A percentile compares a stretch with the other conserved stretches of the same genome.
Evolutionary conservation across 768 basidiomycete species (phyloP).

Genomic region (Pisolithus orientalis): DNA sequence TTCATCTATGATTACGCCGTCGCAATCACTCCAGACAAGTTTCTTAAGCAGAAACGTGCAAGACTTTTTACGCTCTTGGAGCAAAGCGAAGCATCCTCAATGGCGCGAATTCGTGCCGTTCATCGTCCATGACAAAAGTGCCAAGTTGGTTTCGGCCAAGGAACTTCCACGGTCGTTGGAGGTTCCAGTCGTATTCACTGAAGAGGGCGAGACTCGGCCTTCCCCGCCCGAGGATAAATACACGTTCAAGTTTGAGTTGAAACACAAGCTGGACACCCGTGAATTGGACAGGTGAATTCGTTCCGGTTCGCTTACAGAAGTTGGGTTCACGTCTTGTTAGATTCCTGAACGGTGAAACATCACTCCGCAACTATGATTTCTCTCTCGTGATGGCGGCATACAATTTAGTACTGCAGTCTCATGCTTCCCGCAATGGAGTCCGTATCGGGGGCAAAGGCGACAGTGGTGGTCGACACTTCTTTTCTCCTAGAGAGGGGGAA

Average conservation of each 20-base stretch:
- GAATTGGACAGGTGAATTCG: constrained; percentile 29
- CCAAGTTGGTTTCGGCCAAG: constrained; percentile 36
- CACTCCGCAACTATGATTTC: constrained; percentile 35
- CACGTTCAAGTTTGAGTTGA: constrained; percentile 30
- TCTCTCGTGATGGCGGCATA: constrained; percentile 39
- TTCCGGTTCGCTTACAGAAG: neutral
- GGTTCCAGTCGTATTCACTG: constrained; percentile 29
- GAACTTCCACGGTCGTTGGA: constrained; percentile 32
- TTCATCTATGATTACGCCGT: constrained; percentile 42
- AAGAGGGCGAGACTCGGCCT: constrained; percentile 34
- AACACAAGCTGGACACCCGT: constrained; percentile 23
- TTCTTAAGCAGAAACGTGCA: constrained; percentile 31
- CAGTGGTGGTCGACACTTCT: constrained; percentile 41
- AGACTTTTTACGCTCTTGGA: constrained; percentile 42
- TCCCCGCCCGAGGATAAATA: constrained; percentile 28
- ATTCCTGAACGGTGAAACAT: constrained; percentile 31
- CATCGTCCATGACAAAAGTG: constrained; percentile 36
- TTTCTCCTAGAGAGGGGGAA: constrained; percentile 24
- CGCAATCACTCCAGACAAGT: constrained; percentile 28
- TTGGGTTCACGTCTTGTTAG: constrained; percentile 20
- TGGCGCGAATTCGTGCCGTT: constrained; percentile 32
- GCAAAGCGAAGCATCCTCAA: constrained; percentile 23
- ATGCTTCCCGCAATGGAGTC: constrained; percentile 38
- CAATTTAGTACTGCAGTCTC: constrained; percentile 41
- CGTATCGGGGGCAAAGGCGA: constrained; percentile 27